Conservation (phyloP, 2,329 filamentous ascomycete species). For the Emmonsiellopsis sp. region DNA sequence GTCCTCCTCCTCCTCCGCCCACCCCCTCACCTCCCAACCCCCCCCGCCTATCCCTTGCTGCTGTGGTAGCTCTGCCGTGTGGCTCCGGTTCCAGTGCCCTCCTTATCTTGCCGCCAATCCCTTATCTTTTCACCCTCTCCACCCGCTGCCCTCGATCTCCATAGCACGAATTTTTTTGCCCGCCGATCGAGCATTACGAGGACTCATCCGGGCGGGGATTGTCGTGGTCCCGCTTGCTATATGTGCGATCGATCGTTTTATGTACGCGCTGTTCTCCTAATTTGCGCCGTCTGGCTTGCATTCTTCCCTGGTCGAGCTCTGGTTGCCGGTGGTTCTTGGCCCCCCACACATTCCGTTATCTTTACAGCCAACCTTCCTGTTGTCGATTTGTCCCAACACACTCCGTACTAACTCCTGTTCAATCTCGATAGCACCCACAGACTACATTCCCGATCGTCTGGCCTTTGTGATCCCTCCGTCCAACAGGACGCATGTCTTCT, state of each 20-base stretch:
- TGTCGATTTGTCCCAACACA: background rate
- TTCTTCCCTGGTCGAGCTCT: background rate
- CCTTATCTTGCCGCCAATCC: too few relatives aligned
- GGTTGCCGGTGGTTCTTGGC: slow-evolving; percentile 1
- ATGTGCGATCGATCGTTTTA: background rate
- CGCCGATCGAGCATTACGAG: too few relatives aligned
- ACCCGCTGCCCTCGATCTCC: too few relatives aligned
- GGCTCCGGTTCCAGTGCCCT: too few relatives aligned
- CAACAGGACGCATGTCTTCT: slow-evolving; percentile 30
- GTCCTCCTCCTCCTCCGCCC: background rate
- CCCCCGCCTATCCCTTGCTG: background rate
- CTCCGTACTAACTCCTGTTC: too few relatives aligned
- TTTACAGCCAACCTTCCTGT: too few relatives aligned
- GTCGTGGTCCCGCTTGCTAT: background rate
- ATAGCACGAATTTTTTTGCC: too few relatives aligned
- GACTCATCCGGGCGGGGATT: background rate
- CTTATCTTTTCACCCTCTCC: too few relatives aligned
- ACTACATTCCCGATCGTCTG: background rate
- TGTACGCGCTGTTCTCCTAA: background rate
- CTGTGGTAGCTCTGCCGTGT: background rate
- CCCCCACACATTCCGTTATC: background rate
- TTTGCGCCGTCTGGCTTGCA: background rate
- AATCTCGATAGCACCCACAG: background rate
- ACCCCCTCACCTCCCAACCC: background rate
- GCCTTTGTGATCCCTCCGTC: background rate